phyloP scores from a whole-genome alignment of 1,284 basidiomycete genomes.

The Microbotryum lychnidis-dioicae region DNA sequence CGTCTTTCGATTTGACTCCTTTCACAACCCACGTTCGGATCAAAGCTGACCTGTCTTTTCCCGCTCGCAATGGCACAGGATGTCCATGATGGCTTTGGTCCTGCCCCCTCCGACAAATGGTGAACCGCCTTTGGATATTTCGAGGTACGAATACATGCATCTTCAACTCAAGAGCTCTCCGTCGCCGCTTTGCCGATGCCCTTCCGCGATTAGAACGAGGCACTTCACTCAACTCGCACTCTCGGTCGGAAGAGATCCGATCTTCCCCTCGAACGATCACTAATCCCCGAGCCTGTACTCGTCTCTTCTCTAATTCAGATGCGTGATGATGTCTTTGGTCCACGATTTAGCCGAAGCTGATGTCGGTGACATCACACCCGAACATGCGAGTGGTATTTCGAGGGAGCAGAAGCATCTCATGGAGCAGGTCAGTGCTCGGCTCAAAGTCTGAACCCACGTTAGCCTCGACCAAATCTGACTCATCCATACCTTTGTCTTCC shows the following conservation, averaged over 20 bases:
- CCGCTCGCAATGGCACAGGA: conserved; percentile 38
- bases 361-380: conserved; percentile 88
- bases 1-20: no score
- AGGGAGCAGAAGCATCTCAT: conserved; percentile 69
- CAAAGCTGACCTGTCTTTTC: no score
- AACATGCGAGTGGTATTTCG: conserved; percentile 61
- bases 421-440: conserved; percentile 52
- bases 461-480: neutral
- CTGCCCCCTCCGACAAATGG: conserved; percentile 49
- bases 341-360: conserved; percentile 96
- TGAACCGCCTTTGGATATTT: conserved; percentile 56
- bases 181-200: neutral
- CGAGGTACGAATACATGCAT: conserved; percentile 47
- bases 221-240: neutral
- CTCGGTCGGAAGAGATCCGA: conserved; percentile 42
- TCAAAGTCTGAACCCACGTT: neutral
- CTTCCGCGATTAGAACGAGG: neutral
- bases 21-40: no score
- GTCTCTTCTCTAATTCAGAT: conserved; percentile 47
- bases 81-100: conserved; percentile 80
- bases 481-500: no score
- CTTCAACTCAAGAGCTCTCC: neutral
- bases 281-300: neutral
- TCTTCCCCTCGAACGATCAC: neutral
- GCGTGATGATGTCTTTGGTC: conserved; percentile 79